Base-by-base conservation (phyloP, 768 basidiomycete genomes). In the Coprinellus micaceus region DNA sequence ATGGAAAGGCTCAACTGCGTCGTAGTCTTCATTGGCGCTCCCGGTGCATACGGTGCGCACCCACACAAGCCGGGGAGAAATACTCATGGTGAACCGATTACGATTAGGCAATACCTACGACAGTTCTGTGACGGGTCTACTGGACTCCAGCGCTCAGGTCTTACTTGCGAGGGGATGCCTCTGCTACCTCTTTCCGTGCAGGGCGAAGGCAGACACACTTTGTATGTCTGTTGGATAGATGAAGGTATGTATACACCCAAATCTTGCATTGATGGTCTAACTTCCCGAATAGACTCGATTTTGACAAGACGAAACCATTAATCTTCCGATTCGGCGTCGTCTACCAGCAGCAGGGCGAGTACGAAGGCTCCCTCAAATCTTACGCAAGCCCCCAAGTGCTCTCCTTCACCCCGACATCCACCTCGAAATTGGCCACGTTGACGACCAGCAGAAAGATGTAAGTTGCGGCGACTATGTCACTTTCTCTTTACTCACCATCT, bases 351-450 rank as follows among this genome's bases (percentile, higher is more conserved):
- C 96, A 98, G 68, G 86, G 89, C 64, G 97, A 98, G 74, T 98
- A 93, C 63, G 76, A 84, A 1, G 90, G 94, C 12, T 90, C 87
- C 11, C 79, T 99, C 2, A 82, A 67, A 98, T 99, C 60, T 85
- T 98, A 51, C 89, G 91, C 60, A 95, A 91, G 66, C 97, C 97
- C 2, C 97, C 96, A 33, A 88, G 86, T 60, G 97, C 97, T 1
- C 85, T 99, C 29, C 95, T 95, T 15, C 91, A 95, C 63, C 90
- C 94, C 54, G 97, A 99, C 63, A 98, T 99, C 61, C 98, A 95
- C 94, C 98, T 98, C 84, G 96, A 99, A 74, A 97, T 99, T 58
- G 97, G 97, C 2, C 97, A 98, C 66, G 96, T 98, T 19, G 94
- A 91, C 64, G 97, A 98, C 71, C 95, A 97, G 67, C 92, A 96